phyloP scores from a whole-genome alignment of 148 eudicot species.

The Chenopodium formosanum region DNA sequence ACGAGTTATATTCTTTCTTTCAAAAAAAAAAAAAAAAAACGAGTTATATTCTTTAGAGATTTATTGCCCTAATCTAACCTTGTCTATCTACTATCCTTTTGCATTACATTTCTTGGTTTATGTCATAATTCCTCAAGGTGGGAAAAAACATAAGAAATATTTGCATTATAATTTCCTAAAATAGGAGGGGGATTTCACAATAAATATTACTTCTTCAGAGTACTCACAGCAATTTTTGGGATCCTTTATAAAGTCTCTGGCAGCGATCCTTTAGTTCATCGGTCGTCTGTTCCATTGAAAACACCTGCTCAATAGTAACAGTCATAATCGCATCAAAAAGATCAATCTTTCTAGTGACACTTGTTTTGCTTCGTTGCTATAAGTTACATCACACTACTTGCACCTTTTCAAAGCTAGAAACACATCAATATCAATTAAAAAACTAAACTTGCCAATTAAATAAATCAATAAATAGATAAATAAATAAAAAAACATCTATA shows the following conservation, averaged over 20 bases:
- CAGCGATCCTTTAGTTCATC: slow-evolving; percentile 88
- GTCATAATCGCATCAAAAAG: background rate
- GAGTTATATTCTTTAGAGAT: background rate
- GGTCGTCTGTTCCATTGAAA: slow-evolving; percentile 57
- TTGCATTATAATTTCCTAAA: background rate
- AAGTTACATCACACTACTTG: background rate
- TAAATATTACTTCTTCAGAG: background rate
- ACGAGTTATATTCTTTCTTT: background rate
- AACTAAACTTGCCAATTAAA: background rate
- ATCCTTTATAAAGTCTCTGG: slow-evolving; percentile 71
- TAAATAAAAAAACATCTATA: too few species aligned
- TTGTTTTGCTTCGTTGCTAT: background rate
- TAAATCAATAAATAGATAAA: too few species aligned
- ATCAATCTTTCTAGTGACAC: background rate
- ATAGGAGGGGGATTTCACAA: background rate
- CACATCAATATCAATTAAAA: background rate
- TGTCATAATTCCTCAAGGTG: background rate
- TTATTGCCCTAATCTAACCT: background rate
- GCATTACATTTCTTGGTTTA: background rate
- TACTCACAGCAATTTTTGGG: slow-evolving; percentile 70
- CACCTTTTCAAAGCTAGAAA: background rate
- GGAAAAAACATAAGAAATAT: background rate
- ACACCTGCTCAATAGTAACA: slow-evolving; percentile 33
- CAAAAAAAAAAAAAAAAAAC: too few species aligned
- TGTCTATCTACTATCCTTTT: background rate